phyloP scores from a whole-genome alignment of 2,329 filamentous ascomycete genomes.

The Lasiodiplodia hormozganensis region DNA sequence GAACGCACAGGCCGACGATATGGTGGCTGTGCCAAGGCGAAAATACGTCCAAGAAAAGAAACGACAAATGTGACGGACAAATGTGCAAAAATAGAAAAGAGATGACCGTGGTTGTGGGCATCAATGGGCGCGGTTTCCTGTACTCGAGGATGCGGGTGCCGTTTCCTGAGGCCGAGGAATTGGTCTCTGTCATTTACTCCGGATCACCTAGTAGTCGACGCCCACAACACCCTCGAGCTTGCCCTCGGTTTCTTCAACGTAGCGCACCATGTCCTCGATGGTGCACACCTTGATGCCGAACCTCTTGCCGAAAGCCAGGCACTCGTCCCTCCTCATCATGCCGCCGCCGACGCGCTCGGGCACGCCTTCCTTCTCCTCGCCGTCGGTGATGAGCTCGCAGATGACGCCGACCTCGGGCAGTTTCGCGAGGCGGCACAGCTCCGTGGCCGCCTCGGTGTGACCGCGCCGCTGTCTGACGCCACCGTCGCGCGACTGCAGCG shows the following conservation, averaged over 20 bases:
- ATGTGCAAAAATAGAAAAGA: neutral
- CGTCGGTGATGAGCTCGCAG: conserved; percentile 89
- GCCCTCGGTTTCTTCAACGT: conserved; percentile 78
- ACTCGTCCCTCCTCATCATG: conserved; percentile 92
- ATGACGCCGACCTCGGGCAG: conserved; percentile 82
- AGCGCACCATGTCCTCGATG: conserved; percentile 85
- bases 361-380: conserved; percentile 72
- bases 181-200: neutral
- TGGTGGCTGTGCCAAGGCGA: neutral
- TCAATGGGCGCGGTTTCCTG: neutral
- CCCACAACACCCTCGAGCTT: conserved; percentile 38
- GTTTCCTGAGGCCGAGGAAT: neutral
- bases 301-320: conserved; percentile 82
- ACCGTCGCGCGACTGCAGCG: conserved; percentile 77
- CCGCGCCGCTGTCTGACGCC: conserved; percentile 81
- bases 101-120: neutral
- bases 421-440: conserved; percentile 86
- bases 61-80: neutral
- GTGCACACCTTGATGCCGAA: conserved; percentile 95
- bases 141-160: neutral
- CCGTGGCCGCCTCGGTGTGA: conserved; percentile 92
- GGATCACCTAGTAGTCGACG: conserved; percentile 32
- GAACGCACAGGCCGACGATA: neutral
- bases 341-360: conserved; percentile 72
- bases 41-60: conserved; percentile 9